Conservation (phyloP, 768 basidiomycete genomes). For the Tremella mesenterica region DNA sequence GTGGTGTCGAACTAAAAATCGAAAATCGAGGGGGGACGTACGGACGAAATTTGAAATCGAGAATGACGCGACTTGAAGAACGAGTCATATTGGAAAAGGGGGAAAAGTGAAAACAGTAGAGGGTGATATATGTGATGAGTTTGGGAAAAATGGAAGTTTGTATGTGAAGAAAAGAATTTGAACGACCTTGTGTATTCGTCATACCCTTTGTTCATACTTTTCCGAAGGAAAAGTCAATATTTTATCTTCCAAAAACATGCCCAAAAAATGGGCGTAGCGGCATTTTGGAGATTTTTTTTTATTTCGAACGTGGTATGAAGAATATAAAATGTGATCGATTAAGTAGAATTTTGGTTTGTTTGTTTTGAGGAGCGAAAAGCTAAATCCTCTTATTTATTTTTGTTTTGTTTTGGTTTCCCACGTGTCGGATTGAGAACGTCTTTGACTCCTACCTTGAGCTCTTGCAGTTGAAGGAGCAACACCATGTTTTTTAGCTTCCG, state of each 20-base stretch:
- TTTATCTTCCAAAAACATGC: conserved; percentile 3
- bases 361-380: conserved; percentile 29
- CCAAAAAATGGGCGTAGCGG: conserved; percentile 39
- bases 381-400: conserved; percentile 24
- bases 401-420: conserved; percentile 13
- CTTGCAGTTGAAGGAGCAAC: conserved; percentile 39
- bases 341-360: conserved; percentile 8
- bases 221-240: conserved; percentile 34
- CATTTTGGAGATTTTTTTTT: conserved; percentile 30
- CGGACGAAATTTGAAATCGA: not conserved
- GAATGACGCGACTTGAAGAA: not conserved
- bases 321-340: conserved; percentile 23
- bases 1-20: not conserved
- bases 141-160: conserved; percentile 1
- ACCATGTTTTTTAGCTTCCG: conserved; percentile 39
- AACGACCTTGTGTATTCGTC: conserved; percentile 29
- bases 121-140: conserved; percentile 2
- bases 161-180: conserved; percentile 6
- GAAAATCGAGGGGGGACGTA: not conserved
- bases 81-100: conserved; percentile 7
- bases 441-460: conserved; percentile 34
- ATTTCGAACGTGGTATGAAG: conserved; percentile 21
- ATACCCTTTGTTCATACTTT: conserved; percentile 38
- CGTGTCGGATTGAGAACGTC: conserved; percentile 26
- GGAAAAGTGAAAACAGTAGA: conserved; percentile 7